Conservation (phyloP, 108 stramenopile genomes). For the Cylindrotheca closterium region DNA sequence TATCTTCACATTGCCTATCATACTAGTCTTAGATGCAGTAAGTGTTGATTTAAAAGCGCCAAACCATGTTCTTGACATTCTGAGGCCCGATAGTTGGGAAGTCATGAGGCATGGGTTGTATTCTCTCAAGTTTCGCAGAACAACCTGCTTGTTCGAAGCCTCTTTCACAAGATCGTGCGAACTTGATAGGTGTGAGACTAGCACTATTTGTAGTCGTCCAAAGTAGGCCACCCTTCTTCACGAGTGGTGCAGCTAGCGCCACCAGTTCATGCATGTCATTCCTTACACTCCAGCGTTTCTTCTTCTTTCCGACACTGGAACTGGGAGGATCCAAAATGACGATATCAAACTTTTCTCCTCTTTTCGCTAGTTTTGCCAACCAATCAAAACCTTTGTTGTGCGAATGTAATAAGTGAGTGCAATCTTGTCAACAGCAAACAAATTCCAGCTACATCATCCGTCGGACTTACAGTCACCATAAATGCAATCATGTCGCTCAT, state of each 20-base stretch:
- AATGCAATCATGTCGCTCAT: conserved; percentile 75
- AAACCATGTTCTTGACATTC: conserved; percentile 75
- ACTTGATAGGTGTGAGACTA: conserved; percentile 61
- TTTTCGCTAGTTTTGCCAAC: conserved; percentile 68
- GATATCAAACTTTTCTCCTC: conserved; percentile 83
- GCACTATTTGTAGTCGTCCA: conserved; percentile 79
- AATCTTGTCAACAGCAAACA: background rate
- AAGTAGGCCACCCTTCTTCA: conserved; percentile 69
- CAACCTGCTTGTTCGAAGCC: conserved; percentile 62
- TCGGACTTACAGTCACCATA: conserved; percentile 75
- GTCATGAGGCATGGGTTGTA: conserved; percentile 80
- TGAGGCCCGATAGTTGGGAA: conserved; percentile 69
- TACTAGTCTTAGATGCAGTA: no score
- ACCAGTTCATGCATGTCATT: conserved; percentile 77
- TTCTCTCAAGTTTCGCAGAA: conserved; percentile 65
- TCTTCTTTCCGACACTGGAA: conserved; percentile 75
- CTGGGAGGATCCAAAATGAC: conserved; percentile 87
- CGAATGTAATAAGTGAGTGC: conserved; percentile 5
- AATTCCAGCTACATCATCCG: background rate
- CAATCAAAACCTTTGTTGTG: conserved; percentile 63
- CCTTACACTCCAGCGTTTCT: conserved; percentile 81
- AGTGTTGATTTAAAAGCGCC: conserved; percentile 34
- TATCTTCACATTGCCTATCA: no score
- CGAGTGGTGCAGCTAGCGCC: conserved; percentile 70
- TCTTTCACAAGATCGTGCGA: conserved; percentile 61